Conservation (phyloP, 2,329 filamentous ascomycete genomes). For the Pseudocercospora ulei region DNA sequence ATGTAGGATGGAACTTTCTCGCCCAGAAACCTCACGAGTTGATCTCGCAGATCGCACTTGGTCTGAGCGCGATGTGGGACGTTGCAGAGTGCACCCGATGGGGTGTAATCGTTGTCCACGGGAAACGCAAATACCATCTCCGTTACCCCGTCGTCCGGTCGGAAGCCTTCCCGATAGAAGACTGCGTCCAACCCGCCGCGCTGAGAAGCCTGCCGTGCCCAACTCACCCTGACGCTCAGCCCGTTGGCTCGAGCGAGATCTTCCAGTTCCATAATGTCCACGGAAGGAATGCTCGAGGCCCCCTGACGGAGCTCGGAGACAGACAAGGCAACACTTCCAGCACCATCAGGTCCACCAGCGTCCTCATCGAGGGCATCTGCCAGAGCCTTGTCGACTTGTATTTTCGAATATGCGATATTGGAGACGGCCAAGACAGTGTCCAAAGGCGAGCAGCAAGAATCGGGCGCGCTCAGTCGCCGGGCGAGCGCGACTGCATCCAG, state of each 20-base stretch:
- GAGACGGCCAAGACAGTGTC: constrained; percentile 8
- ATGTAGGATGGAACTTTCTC: constrained; percentile 8
- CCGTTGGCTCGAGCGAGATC: constrained; percentile 7
- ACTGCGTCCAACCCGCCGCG: constrained; percentile 14
- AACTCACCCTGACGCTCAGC: constrained; percentile 12
- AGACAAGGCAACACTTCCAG: not conserved
- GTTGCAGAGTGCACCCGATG: not conserved
- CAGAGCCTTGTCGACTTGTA: constrained; percentile 7
- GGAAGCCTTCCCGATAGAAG: constrained; percentile 8
- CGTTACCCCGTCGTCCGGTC: not conserved
- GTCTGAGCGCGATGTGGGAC: constrained; percentile 2
- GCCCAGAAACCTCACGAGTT: not conserved
- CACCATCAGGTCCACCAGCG: not conserved
- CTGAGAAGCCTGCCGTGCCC: constrained; percentile 13
- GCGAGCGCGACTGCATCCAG: constrained; percentile 6
- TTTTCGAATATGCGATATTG: constrained; percentile 15
- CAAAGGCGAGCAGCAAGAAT: not conserved
- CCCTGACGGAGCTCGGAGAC: not conserved
- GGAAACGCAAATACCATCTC: not conserved
- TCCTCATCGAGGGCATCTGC: constrained; percentile 8
- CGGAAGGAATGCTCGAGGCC: not conserved
- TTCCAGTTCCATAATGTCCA: constrained; percentile 9
- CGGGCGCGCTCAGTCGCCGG: constrained; percentile 3
- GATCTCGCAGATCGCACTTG: constrained; percentile 5
- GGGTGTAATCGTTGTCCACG: not conserved